Evolutionary conservation across 208 protist species (phyloP).

Genomic region (Trypanosoma platydactyli): DNA sequence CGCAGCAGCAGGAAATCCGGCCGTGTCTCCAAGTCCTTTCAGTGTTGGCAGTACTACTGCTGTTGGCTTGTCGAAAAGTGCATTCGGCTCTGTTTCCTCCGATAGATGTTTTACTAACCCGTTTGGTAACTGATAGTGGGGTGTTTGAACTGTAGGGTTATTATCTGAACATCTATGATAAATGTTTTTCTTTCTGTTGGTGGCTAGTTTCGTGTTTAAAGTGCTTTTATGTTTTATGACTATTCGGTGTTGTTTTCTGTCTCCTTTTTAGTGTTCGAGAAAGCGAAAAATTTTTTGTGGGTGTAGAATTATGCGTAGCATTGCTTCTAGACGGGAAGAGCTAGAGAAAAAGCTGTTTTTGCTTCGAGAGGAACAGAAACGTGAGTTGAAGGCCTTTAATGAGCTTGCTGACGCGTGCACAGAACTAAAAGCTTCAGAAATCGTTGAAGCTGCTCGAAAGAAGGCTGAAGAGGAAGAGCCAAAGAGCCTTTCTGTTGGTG

Average conservation of each 20-base stretch:
- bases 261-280: neutral
- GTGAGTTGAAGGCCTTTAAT: constrained; percentile 71
- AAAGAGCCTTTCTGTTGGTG: constrained; percentile 33
- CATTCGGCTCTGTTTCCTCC: constrained; percentile 7
- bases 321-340: constrained; percentile 51
- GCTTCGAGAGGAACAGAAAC: constrained; percentile 52
- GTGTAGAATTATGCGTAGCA: constrained; percentile 17
- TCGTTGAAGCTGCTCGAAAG: constrained; percentile 46
- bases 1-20: constrained; percentile 19
- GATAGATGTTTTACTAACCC: constrained; percentile 7
- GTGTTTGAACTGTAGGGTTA: neutral
- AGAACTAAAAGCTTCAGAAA: constrained; percentile 48
- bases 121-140: constrained; percentile 19
- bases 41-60: constrained; percentile 18
- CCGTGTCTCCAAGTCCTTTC: constrained; percentile 16
- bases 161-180: no score
- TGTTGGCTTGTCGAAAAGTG: constrained; percentile 2
- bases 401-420: constrained; percentile 37
- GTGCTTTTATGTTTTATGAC: neutral
- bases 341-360: constrained; percentile 71
- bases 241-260: constrained; percentile 20
- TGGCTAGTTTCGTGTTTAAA: neutral
- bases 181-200: constrained; percentile 4
- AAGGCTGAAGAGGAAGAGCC: constrained; percentile 34
- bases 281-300: neutral